phyloP scores from a whole-genome alignment of 768 basidiomycete genomes.

The Pisolithus sp. region DNA sequence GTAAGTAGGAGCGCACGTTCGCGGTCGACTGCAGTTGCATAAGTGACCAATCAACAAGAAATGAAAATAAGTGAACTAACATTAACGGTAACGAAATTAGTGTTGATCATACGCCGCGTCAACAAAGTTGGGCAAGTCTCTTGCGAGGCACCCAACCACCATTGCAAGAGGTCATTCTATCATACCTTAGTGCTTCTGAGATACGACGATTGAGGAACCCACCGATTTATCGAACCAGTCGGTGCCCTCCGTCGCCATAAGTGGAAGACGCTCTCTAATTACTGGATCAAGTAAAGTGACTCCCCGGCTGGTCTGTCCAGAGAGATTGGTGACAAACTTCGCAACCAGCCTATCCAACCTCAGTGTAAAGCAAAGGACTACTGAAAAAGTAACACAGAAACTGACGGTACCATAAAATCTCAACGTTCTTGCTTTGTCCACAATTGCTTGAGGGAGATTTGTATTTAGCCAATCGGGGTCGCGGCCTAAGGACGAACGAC shows the following conservation, averaged over 20 bases:
- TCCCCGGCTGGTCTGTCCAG: neutral
- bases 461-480: neutral
- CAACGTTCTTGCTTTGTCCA: neutral
- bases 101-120: neutral
- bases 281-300: neutral
- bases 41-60: neutral
- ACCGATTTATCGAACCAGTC: neutral
- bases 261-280: neutral
- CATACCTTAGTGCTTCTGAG: neutral
- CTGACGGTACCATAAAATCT: neutral
- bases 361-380: too few relatives aligned
- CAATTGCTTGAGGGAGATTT: neutral
- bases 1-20: neutral
- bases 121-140: neutral
- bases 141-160: neutral
- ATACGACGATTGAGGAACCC: neutral
- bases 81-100: conserved; percentile 5
- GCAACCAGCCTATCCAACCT: neutral
- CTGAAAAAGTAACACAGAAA: too few relatives aligned
- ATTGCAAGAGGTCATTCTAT: neutral
- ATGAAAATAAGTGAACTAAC: conserved; percentile 6
- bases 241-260: neutral
- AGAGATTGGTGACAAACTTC: neutral
- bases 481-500: neutral
- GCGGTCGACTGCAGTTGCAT: neutral